Conservation (phyloP, 73 alveolate species). For the Durusdinium trenchii region DNA sequence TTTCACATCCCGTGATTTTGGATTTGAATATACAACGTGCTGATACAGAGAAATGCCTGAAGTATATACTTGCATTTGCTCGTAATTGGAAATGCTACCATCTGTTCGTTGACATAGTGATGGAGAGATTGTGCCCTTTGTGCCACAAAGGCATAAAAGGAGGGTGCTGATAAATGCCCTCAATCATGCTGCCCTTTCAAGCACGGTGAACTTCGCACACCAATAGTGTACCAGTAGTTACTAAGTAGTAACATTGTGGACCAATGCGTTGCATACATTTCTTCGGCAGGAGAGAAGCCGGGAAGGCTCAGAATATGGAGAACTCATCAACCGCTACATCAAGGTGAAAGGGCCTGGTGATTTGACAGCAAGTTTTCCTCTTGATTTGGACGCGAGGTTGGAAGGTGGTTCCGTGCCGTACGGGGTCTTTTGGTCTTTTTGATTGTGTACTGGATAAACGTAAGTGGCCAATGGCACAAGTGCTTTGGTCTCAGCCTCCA, state of each 20-base stretch:
- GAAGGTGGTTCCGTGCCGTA: not conserved
- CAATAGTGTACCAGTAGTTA: not conserved
- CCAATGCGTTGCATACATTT: slow-evolving; percentile 84
- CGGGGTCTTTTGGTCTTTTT: not conserved
- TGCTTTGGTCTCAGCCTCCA: slow-evolving; percentile 26
- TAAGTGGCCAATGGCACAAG: not conserved
- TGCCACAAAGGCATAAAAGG: no score
- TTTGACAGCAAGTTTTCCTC: not conserved
- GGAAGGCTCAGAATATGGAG: slow-evolving; percentile 95
- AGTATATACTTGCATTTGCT: no score
- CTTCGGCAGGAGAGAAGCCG: slow-evolving; percentile 96
- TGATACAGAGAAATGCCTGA: no score
- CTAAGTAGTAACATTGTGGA: slow-evolving; percentile 92
- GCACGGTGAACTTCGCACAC: not conserved
- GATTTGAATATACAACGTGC: no score
- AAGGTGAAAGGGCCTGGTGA: not conserved
- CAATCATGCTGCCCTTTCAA: not conserved
- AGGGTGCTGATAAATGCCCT: no score
- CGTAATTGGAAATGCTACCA: no score
- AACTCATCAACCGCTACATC: slow-evolving; percentile 96
- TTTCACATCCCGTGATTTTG: no score
- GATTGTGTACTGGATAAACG: not conserved
- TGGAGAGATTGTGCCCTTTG: no score
- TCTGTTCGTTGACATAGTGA: no score
- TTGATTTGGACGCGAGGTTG: not conserved